phyloP scores from a whole-genome alignment of 345 rosid genomes.

The Citrus unshiu region DNA sequence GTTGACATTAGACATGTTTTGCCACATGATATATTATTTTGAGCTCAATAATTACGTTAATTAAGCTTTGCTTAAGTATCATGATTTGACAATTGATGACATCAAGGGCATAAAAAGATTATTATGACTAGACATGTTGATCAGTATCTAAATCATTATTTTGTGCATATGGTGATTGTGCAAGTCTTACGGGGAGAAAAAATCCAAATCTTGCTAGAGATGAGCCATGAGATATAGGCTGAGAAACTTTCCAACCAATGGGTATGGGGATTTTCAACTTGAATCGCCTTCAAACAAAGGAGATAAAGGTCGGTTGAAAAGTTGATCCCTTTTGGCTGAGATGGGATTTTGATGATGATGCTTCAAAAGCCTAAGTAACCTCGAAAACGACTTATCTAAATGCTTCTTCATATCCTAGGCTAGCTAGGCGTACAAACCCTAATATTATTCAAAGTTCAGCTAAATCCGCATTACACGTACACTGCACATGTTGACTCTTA shows the following conservation, averaged over 20 bases:
- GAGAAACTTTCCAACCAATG: not conserved
- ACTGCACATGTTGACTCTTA: too few species aligned
- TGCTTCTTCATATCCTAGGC: not conserved
- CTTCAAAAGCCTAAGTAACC: not conserved
- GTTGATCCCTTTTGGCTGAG: not conserved
- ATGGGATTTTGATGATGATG: not conserved
- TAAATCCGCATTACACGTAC: too few species aligned
- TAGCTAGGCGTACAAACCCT: not conserved
- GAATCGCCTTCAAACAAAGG: not conserved
- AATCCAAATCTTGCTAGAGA: not conserved
- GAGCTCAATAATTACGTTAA: not conserved
- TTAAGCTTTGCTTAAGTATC: not conserved
- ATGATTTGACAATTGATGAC: conserved; percentile 9
- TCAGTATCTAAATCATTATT: not conserved
- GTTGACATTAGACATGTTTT: not conserved
- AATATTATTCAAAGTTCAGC: not conserved
- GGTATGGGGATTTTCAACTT: not conserved
- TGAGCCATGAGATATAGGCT: not conserved
- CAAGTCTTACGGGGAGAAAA: not conserved
- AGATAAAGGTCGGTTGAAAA: not conserved
- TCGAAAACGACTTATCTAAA: not conserved
- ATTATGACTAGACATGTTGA: not conserved
- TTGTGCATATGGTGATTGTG: not conserved
- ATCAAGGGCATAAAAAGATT: not conserved
- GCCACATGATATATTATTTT: too few species aligned